Conservation (phyloP, 257 asterid genomes). For the Solanum megistacrolobum region DNA sequence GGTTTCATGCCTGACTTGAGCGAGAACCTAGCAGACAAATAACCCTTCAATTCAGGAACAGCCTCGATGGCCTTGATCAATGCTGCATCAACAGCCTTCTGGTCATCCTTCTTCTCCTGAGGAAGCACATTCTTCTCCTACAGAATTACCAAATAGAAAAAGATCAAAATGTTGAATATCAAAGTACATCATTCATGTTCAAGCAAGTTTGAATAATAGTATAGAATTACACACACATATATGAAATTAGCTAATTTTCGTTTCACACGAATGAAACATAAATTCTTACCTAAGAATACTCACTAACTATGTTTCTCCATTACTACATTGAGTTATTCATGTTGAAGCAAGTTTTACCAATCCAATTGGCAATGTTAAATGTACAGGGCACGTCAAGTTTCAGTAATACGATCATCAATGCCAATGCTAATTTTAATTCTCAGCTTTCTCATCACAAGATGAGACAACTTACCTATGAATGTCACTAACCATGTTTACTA, state of each 20-base stretch:
- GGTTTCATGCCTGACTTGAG: slow-evolving; percentile 16
- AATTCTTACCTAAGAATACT: neutral
- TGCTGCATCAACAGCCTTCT: slow-evolving; percentile 9
- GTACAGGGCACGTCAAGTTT: neutral
- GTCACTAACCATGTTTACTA: neutral
- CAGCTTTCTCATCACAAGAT: neutral
- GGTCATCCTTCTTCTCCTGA: slow-evolving; percentile 9
- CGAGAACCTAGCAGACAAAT: slow-evolving; percentile 16
- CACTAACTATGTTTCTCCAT: neutral
- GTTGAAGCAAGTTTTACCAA: neutral
- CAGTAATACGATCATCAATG: neutral
- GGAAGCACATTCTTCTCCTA: slow-evolving; percentile 15
- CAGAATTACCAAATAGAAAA: neutral
- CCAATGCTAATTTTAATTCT: neutral
- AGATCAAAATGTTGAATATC: neutral
- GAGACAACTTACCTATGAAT: neutral
- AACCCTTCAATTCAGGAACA: slow-evolving; percentile 8
- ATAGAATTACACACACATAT: neutral
- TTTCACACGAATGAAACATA: neutral
- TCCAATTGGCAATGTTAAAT: neutral
- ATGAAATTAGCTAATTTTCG: neutral
- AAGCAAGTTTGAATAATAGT: neutral
- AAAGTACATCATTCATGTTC: neutral
- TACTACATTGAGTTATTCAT: neutral
- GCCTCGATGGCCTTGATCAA: slow-evolving; percentile 10